Evolutionary conservation across 768 basidiomycete genomes (phyloP), one percentile per base, ranked within the genome.

Genomic region (Sistotremastrum niveocremeum): DNA sequence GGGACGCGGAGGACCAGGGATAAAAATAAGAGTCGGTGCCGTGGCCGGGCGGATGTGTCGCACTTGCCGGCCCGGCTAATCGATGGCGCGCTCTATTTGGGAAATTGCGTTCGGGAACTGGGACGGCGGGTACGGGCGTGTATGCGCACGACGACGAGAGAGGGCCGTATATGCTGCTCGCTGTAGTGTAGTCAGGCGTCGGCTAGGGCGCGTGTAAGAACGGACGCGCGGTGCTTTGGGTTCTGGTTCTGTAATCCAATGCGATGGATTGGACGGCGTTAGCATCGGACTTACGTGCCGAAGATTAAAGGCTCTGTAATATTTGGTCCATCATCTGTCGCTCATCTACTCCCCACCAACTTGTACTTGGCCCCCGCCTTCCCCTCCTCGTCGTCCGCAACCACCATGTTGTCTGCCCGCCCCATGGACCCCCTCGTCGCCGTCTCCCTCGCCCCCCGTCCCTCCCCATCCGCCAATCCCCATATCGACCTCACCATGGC

Each of bases 1-100:
- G 87, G 37, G 87, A 90, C 30, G 83, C 71, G 41, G 87, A 90
- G 30, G 87, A 89, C 61, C 64, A 76, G 53, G 79, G 70, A 1
- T 79, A 55, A 58, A 34, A 30, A 39, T 34, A 10, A 31, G 20
- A 20, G 20, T 20, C 20, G 20, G 20, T 20, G 20, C 20, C 20
- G 20, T 20, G 20, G 20, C 20, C 20, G 20, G 20, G 20, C 20
- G 20, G 20, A 20, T 20, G 20, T 20, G 20, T 20, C 20, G 20
- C 20, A 20, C 20, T 20, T 20, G 20, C 20, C 20, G 20, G 20
- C 20, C 20, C 20, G 20, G 20, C 20, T 20, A 20, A 20, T 20
- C 20, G 20, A 20, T 20, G 20, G 20, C 20, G 20, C 20, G 20
- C 20, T 20, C 20, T 20, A 20, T 20, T 20, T 20, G 20, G 20